These are phyloP conservation scores for Talaromyces sp. DNA, from an alignment of 2,329 filamentous ascomycete genomes.

Conservation along the genomic window DNA sequence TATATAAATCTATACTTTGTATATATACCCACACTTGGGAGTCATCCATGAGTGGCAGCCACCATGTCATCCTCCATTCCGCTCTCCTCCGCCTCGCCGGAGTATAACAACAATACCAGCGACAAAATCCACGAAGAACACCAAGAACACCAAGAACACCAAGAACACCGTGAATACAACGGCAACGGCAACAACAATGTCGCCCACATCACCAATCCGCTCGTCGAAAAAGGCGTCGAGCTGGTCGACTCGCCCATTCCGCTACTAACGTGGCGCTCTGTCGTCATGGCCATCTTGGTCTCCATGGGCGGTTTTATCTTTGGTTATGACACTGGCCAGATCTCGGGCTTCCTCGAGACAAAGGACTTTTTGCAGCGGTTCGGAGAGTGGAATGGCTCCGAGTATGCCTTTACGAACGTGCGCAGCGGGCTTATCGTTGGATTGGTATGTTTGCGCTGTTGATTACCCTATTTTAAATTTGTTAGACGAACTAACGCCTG, in stretches of 20 bases:
- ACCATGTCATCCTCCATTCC: conserved; percentile 1
- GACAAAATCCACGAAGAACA: conserved; percentile 7
- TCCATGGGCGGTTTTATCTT: conserved; percentile 44
- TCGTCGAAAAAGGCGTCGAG: conserved; percentile 8
- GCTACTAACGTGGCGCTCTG: conserved; percentile 31
- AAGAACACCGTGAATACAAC: neutral
- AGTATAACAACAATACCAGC: neutral
- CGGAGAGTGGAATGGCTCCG: conserved; percentile 24
- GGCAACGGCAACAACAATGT: neutral
- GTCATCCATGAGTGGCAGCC: neutral
- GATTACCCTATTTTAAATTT: too few species aligned
- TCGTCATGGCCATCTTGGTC: conserved; percentile 40
- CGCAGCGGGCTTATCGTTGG: conserved; percentile 40
- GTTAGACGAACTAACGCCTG: neutral
- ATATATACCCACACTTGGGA: neutral
- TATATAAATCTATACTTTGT: too few species aligned
- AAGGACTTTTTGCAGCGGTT: conserved; percentile 34
- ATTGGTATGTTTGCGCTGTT: conserved; percentile 23
- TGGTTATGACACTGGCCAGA: conserved; percentile 41
- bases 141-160: conserved; percentile 3
- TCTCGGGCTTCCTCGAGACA: conserved; percentile 41
- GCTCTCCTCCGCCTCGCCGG: neutral
- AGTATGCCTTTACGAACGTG: conserved; percentile 35
- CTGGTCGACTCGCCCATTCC: conserved; percentile 28
- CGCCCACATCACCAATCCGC: neutral